Evolutionary conservation across 305 asterid species (phyloP).

Genomic region (Ilex paraguariensis): DNA sequence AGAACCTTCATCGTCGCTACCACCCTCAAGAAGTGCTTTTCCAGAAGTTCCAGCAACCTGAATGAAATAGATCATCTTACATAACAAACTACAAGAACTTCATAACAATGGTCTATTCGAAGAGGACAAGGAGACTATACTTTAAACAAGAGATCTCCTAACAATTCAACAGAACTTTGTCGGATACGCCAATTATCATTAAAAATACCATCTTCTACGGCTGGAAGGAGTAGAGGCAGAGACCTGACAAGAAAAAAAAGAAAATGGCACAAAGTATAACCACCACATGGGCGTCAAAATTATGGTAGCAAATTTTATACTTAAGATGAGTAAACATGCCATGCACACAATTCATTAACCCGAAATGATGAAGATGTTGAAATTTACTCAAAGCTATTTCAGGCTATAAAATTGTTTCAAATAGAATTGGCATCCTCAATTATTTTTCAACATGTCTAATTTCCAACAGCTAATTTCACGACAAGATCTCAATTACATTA

Average conservation of each 20-base stretch:
- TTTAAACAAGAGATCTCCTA: slow-evolving; percentile 98
- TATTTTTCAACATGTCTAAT: no score
- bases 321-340: no score
- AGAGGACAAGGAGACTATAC: slow-evolving; percentile 28
- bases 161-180: slow-evolving; percentile 98
- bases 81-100: not conserved
- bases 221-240: slow-evolving; percentile 96
- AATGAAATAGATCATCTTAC: slow-evolving; percentile 6
- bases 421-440: no score
- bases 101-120: not conserved
- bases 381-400: not conserved
- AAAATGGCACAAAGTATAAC: no score
- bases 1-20: slow-evolving; percentile 99
- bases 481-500: no score
- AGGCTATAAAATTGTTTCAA: no score
- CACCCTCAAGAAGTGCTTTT: slow-evolving; percentile 99
- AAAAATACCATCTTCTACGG: slow-evolving; percentile 99
- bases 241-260: slow-evolving; percentile 36
- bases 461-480: no score
- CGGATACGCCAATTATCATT: slow-evolving; percentile 99
- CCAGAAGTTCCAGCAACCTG: slow-evolving; percentile 99
- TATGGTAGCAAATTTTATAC: no score
- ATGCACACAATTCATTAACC: no score
- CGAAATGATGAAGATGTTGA: slow-evolving; percentile 13
- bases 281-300: no score